A percentile compares a stretch with the other conserved stretches of the same genome.
Conservation (phyloP, 1,284 basidiomycete species). For the Ustilago sp. region DNA sequence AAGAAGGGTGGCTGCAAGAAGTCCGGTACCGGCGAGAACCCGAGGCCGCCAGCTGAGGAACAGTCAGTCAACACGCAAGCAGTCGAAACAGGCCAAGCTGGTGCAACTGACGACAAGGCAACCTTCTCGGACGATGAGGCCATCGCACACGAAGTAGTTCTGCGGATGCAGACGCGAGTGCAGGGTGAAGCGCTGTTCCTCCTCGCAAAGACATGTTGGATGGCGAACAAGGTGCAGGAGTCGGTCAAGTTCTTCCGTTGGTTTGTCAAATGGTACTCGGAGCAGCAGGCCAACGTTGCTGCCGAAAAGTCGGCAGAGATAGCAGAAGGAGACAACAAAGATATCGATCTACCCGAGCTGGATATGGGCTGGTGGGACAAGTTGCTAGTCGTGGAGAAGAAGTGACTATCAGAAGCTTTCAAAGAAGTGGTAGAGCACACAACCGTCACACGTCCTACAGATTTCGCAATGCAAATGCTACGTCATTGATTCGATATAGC, state of each 20-base stretch:
- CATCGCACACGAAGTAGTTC: not conserved
- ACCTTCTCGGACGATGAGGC: not conserved
- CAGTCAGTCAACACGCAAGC: not conserved
- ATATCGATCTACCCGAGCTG: conserved; percentile 20
- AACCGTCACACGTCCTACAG: not conserved
- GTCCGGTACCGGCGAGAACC: not conserved
- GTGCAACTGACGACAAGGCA: too few species aligned
- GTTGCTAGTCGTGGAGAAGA: conserved; percentile 20
- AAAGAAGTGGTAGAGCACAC: not conserved
- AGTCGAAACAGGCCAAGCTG: not conserved
- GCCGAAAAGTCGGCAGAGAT: not conserved
- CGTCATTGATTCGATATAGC: not conserved
- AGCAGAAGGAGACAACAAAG: not conserved
- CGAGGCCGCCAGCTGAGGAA: not conserved
- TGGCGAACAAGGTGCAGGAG: conserved; percentile 40
- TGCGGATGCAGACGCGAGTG: conserved; percentile 30
- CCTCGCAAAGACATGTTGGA: conserved; percentile 31
- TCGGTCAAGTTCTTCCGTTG: conserved; percentile 35
- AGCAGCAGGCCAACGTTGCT: conserved; percentile 22
- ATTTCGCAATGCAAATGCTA: not conserved
- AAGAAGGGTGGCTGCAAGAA: not conserved
- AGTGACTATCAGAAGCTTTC: not conserved
- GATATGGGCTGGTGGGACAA: conserved; percentile 46
- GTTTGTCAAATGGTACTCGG: conserved; percentile 38
- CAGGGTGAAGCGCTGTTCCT: conserved; percentile 37